These are phyloP conservation scores for Erythrophleum fordii DNA, from an alignment of 306 rosid genomes.

Conservation along the genomic window DNA sequence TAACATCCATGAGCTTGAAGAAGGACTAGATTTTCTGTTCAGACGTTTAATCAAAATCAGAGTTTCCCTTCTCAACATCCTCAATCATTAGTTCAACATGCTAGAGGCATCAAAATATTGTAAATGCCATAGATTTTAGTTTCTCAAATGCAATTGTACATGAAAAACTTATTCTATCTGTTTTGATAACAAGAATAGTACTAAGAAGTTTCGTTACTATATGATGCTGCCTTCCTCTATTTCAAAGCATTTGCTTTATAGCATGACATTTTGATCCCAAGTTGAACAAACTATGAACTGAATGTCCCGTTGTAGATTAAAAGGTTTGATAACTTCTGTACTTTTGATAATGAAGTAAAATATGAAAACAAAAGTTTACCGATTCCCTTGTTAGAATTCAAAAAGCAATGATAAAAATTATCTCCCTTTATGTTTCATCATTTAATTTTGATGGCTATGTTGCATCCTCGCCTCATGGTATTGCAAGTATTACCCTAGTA, in stretches of 20 bases:
- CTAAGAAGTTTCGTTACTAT: constrained; percentile 10
- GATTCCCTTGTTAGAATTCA: too few species aligned
- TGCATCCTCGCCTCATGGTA: constrained; percentile 4
- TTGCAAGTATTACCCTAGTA: not conserved
- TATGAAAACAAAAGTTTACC: too few species aligned
- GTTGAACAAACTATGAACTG: too few species aligned
- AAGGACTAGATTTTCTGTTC: constrained; percentile 38
- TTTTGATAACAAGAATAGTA: constrained; percentile 5
- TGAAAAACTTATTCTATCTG: constrained; percentile 5
- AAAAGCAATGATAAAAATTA: too few species aligned
- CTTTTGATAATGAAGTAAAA: too few species aligned
- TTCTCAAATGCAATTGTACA: constrained; percentile 32
- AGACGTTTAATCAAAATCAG: constrained; percentile 42
- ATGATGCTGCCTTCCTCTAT: not conserved
- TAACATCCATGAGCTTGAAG: constrained; percentile 42
- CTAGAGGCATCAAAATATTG: constrained; percentile 26
- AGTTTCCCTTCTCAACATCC: constrained; percentile 43
- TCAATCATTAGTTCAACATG: constrained; percentile 39
- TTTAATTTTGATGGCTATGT: not conserved
- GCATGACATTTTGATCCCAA: too few species aligned
- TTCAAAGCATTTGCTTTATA: not conserved
- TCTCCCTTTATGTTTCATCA: not conserved
- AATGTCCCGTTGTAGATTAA: too few species aligned
- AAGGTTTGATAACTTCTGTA: too few species aligned
- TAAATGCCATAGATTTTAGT: constrained; percentile 29